phyloP scores from a whole-genome alignment of 768 basidiomycete species.

The Amanita fuliginea region DNA sequence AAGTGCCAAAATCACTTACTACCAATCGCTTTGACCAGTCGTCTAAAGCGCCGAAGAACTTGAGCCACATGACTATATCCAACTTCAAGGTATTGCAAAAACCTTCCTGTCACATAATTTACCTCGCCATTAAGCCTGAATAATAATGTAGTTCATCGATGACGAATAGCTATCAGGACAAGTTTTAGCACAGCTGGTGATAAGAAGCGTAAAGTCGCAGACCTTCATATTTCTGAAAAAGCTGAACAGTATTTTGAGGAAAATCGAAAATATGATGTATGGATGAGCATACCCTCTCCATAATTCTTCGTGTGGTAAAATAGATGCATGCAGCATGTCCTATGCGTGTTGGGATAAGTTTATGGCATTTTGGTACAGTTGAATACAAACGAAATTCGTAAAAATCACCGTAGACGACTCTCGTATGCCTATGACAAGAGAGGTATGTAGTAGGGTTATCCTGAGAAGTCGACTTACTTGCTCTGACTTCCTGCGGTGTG shows the following conservation, averaged over 20 bases:
- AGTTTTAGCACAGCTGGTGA: not conserved
- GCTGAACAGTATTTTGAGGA: slow-evolving; percentile 22
- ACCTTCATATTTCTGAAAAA: slow-evolving; percentile 68
- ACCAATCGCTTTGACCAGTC: slow-evolving; percentile 68
- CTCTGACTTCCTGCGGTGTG: slow-evolving; percentile 59
- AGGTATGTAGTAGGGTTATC: not conserved
- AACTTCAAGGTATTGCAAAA: too few relatives aligned
- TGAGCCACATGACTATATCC: slow-evolving; percentile 63
- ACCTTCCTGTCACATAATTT: not conserved
- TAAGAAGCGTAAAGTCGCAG: not conserved
- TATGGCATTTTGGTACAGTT: not conserved
- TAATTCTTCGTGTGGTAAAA: slow-evolving; percentile 72
- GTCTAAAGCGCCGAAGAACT: slow-evolving; percentile 63
- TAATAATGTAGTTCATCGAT: slow-evolving; percentile 90
- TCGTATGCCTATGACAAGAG: slow-evolving; percentile 43
- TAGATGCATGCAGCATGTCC: slow-evolving; percentile 82
- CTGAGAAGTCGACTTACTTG: slow-evolving; percentile 27
- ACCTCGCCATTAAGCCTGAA: slow-evolving; percentile 72
- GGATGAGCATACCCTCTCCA: slow-evolving; percentile 56
- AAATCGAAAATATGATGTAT: not conserved
- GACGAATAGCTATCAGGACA: slow-evolving; percentile 40
- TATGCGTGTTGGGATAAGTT: slow-evolving; percentile 14
- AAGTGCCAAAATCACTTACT: slow-evolving; percentile 33
- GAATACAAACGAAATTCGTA: slow-evolving; percentile 67
- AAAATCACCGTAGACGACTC: slow-evolving; percentile 72